phyloP scores from a whole-genome alignment of 768 basidiomycete species.

The Leccinum aurantiacum region DNA sequence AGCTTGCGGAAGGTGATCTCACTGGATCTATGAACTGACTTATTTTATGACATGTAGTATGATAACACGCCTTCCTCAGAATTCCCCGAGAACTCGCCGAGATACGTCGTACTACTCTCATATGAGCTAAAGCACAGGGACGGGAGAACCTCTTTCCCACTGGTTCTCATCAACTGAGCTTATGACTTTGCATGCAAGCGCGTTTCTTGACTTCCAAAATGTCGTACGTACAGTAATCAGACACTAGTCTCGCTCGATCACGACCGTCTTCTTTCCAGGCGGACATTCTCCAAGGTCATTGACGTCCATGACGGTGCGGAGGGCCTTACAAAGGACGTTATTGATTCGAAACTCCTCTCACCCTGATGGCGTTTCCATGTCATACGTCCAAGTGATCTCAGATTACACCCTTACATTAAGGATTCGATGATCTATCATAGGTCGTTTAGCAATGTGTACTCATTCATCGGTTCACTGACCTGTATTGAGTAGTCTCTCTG shows the following conservation, averaged over 20 bases:
- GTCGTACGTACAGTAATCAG: constrained; percentile 48
- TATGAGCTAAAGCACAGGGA: constrained; percentile 79
- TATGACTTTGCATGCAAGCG: constrained; percentile 81
- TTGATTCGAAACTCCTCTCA: constrained; percentile 58
- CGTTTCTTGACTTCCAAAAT: constrained; percentile 74
- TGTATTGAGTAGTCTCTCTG: constrained; percentile 8
- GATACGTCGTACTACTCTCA: constrained; percentile 75
- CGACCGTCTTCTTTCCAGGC: constrained; percentile 44
- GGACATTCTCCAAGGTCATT: constrained; percentile 72
- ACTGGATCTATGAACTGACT: constrained; percentile 1
- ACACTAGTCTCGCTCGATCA: background rate
- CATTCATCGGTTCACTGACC: background rate
- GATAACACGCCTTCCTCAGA: constrained; percentile 44
- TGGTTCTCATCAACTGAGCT: constrained; percentile 87
- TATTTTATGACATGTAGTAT: background rate
- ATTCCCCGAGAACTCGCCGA: constrained; percentile 82
- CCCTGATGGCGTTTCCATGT: constrained; percentile 7
- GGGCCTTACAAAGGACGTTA: constrained; percentile 66
- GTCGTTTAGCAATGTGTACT: background rate
- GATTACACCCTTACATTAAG: background rate
- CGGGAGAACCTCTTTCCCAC: constrained; percentile 80
- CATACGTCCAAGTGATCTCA: background rate
- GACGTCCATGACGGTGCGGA: constrained; percentile 84
- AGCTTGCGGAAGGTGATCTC: constrained; percentile 77
- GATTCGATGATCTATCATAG: background rate